Conservation (phyloP, 2,329 filamentous ascomycete species). For the Colletotrichum viniferum region DNA sequence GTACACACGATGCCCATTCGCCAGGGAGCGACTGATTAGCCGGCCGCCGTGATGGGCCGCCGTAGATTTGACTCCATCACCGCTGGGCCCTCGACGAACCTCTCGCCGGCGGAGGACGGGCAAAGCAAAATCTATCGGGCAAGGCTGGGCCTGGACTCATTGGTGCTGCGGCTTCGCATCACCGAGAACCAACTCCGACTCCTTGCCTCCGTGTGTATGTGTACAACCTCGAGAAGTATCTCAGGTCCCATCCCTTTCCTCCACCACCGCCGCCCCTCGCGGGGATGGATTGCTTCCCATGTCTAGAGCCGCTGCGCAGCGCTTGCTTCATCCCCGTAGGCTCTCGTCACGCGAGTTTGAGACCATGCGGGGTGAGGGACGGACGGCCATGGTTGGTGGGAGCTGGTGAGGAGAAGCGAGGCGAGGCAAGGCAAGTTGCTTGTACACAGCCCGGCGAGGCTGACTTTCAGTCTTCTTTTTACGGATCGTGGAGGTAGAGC, state of each 20-base stretch:
- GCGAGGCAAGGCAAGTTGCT: not conserved
- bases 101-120: not conserved
- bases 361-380: not conserved
- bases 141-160: not conserved
- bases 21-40: not conserved
- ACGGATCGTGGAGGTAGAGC: not conserved
- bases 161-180: not conserved
- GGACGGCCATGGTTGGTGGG: not conserved
- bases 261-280: not conserved
- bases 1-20: not conserved
- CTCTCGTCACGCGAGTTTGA: not conserved
- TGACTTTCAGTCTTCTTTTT: not conserved
- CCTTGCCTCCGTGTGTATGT: constrained; percentile 2
- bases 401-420: not conserved
- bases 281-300: not conserved
- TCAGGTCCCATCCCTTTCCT: not conserved
- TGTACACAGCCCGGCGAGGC: not conserved
- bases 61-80: not conserved
- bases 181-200: not conserved
- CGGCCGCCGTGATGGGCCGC: not conserved
- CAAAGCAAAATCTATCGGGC: not conserved
- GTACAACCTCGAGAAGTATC: constrained; percentile 14
- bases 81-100: not conserved
- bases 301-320: not conserved
- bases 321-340: not conserved